A percentile compares a stretch with the other conserved stretches of the same genome.
Evolutionary conservation across 148 eudicot genomes (phyloP).

Genomic region (Vaccinium myrtillus): DNA sequence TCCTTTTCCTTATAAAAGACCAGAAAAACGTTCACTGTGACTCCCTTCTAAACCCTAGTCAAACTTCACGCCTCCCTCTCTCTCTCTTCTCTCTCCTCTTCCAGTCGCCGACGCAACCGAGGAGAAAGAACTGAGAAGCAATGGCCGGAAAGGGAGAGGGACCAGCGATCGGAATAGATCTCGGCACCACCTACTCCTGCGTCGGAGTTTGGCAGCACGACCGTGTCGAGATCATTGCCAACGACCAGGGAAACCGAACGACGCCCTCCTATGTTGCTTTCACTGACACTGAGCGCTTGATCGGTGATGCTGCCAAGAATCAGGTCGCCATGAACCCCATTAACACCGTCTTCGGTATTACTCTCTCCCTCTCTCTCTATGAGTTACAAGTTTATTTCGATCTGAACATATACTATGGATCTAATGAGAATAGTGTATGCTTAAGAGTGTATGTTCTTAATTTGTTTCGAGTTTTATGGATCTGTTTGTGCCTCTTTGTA

Average conservation of each 20-base stretch:
- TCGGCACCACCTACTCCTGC: conserved; percentile 44
- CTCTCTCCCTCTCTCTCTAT: background rate
- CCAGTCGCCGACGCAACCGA: background rate
- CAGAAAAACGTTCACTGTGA: background rate
- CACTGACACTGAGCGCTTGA: conserved; percentile 36
- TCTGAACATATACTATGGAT: background rate
- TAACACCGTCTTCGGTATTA: conserved; percentile 44
- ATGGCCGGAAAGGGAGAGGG: conserved; percentile 12
- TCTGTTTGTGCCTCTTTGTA: no score
- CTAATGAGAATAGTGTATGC: no score
- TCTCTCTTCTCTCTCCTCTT: background rate
- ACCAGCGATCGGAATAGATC: conserved; percentile 47
- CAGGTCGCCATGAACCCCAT: conserved; percentile 47
- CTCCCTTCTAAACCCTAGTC: background rate
- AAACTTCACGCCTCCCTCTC: background rate
- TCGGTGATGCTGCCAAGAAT: conserved; percentile 14
- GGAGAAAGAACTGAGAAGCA: background rate
- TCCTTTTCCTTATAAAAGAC: background rate
- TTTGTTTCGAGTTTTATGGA: no score
- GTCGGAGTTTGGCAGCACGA: conserved; percentile 50
- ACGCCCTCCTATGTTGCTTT: conserved; percentile 43
- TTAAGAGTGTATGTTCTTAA: no score
- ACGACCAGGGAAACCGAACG: conserved; percentile 45
- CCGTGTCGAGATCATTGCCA: conserved; percentile 42
- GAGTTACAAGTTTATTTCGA: background rate